Conservation (phyloP, 768 basidiomycete species). For the Leccinum aurantiacum region DNA sequence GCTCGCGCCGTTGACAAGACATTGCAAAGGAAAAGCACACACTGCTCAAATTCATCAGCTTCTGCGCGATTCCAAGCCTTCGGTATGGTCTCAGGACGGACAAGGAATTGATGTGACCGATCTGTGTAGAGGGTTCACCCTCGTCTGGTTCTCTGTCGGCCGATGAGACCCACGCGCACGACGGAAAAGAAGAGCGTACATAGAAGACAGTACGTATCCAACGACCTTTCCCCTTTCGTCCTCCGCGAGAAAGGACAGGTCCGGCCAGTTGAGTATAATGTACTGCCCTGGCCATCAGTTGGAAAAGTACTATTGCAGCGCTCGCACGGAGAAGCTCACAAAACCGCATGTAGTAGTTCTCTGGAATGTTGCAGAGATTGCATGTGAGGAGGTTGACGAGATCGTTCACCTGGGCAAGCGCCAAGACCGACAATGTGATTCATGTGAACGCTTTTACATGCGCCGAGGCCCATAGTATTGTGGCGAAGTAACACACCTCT, state of each 20-base stretch:
- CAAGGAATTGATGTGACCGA: conserved; percentile 33
- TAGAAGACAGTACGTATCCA: conserved; percentile 56
- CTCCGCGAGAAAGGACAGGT: conserved; percentile 54
- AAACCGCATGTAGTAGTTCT: conserved; percentile 42
- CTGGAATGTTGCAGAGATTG: conserved; percentile 54
- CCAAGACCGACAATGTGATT: neutral
- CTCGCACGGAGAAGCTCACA: conserved; percentile 22
- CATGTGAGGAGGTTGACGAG: conserved; percentile 49
- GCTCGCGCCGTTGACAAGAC: neutral
- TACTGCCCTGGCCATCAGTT: conserved; percentile 40
- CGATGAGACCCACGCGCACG: conserved; percentile 4
- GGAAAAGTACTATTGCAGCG: neutral
- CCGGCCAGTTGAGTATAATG: conserved; percentile 51
- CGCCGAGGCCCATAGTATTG: neutral
- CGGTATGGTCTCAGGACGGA: conserved; percentile 30
- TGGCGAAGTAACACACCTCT: conserved; percentile 22
- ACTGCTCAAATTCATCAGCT: conserved; percentile 30
- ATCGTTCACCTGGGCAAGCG: conserved; percentile 41
- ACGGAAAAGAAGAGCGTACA: conserved; percentile 37
- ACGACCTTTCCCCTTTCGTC: conserved; percentile 49
- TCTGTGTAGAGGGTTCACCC: neutral
- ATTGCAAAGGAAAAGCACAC: conserved; percentile 4
- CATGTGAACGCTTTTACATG: neutral
- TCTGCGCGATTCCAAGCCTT: conserved; percentile 29
- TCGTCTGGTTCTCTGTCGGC: conserved; percentile 26